Conservation (phyloP, 805 yeast species). For the Candida saitoana region DNA sequence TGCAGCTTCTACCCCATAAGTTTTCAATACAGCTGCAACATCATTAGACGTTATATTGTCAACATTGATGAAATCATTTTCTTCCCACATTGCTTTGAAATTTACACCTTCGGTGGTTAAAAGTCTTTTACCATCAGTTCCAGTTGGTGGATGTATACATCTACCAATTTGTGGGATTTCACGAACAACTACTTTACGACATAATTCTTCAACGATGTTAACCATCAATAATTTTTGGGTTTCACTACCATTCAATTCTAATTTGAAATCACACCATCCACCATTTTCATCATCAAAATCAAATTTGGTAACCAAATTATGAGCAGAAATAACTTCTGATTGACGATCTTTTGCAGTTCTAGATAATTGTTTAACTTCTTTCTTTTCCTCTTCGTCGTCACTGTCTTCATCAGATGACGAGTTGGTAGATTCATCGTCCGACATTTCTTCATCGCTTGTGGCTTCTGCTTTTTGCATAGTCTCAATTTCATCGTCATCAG, state of each 20-base stretch:
- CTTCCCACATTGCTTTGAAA: slow-evolving; percentile 97
- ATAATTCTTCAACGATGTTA: slow-evolving; percentile 87
- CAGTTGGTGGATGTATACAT: slow-evolving; percentile 75
- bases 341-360: slow-evolving; percentile 79
- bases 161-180: slow-evolving; percentile 90
- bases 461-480: slow-evolving; percentile 81
- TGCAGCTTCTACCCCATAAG: slow-evolving; percentile 99
- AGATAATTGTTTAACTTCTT: slow-evolving; percentile 32
- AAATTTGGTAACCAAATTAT: slow-evolving; percentile 70
- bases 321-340: slow-evolving; percentile 69
- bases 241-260: slow-evolving; percentile 71
- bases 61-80: slow-evolving; percentile 86
- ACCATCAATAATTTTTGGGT: slow-evolving; percentile 96
- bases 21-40: slow-evolving; percentile 79
- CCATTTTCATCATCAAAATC: slow-evolving; percentile 88
- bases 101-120: slow-evolving; percentile 97
- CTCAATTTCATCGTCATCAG: slow-evolving; percentile 92
- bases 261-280: slow-evolving; percentile 86
- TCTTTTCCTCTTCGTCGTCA: slow-evolving; percentile 25
- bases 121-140: slow-evolving; percentile 60
- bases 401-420: slow-evolving; percentile 37
- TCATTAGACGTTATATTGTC: slow-evolving; percentile 90
- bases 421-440: slow-evolving; percentile 25
- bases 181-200: slow-evolving; percentile 86
- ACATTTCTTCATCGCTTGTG: slow-evolving; percentile 65